Percentiles rank a stretch among this genome's conserved stretches.
phyloP scores from a whole-genome alignment of 2,329 filamentous ascomycete genomes.

The Coniochaeta sp. region DNA sequence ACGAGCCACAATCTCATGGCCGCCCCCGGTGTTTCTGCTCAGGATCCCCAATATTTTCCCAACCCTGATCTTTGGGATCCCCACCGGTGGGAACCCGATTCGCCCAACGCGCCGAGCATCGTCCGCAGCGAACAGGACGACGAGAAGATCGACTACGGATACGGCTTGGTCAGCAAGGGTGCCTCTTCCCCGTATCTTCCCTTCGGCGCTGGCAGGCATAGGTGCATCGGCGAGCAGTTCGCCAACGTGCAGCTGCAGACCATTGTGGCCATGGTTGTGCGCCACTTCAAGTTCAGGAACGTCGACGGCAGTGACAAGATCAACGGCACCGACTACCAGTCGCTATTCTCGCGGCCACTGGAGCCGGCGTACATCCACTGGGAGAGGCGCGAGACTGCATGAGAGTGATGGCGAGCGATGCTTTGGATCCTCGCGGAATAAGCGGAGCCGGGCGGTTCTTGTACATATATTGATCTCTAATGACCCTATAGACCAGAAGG shows the following conservation, averaged over 20 bases:
- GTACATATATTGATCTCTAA: background rate
- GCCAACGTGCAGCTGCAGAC: slow-evolving; percentile 88
- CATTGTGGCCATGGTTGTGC: slow-evolving; percentile 69
- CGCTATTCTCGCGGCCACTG: slow-evolving; percentile 66
- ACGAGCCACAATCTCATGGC: slow-evolving; percentile 74
- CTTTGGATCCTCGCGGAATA: background rate
- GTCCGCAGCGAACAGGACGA: slow-evolving; percentile 43
- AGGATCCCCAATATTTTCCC: slow-evolving; percentile 69
- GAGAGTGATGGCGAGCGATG: slow-evolving; percentile 1
- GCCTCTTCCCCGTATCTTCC: slow-evolving; percentile 84
- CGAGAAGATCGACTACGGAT: slow-evolving; percentile 87
- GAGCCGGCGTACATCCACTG: slow-evolving; percentile 67
- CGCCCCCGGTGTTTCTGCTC: slow-evolving; percentile 73
- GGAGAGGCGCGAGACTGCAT: slow-evolving; percentile 54
- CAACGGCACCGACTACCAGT: slow-evolving; percentile 60
- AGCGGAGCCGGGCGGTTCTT: background rate
- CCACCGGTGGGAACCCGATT: slow-evolving; percentile 74
- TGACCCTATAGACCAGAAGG: background rate
- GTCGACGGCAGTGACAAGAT: slow-evolving; percentile 62
- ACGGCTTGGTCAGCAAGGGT: slow-evolving; percentile 87
- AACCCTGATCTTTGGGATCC: slow-evolving; percentile 81
- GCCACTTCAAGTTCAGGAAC: slow-evolving; percentile 74
- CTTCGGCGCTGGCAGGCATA: slow-evolving; percentile 86
- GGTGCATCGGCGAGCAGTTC: slow-evolving; percentile 96
- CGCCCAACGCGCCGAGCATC: slow-evolving; percentile 41